A percentile compares a stretch with the other conserved stretches of the same genome.
These are phyloP conservation scores for Creolimax fragrantissima DNA, from an alignment of 78 protist species.

Conservation along the genomic window DNA sequence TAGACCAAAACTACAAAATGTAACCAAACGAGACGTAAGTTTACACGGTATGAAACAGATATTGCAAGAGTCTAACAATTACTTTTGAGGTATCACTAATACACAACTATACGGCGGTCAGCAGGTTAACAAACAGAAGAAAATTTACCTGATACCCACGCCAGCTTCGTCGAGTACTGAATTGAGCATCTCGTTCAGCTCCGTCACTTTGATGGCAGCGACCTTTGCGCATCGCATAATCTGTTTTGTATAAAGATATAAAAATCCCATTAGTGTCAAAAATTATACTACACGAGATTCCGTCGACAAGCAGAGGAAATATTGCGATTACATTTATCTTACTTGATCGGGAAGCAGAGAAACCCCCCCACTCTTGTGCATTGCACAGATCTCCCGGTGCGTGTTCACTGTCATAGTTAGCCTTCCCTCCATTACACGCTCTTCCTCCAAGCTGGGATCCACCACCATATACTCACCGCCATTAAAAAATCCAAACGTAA, in stretches of 20 bases:
- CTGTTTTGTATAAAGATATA: neutral
- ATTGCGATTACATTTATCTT: neutral
- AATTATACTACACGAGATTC: neutral
- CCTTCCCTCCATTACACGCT: neutral
- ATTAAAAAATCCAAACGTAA: slow-evolving; percentile 26
- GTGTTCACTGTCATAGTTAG: slow-evolving; percentile 15
- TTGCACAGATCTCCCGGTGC: slow-evolving; percentile 12
- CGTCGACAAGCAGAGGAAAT: neutral
- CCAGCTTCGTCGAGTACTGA: neutral
- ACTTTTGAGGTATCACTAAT: neutral
- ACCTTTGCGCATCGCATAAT: neutral
- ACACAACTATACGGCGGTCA: neutral
- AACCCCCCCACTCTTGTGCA: neutral
- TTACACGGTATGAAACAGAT: neutral
- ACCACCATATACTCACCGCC: slow-evolving; percentile 19
- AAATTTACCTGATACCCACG: neutral
- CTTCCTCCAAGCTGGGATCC: slow-evolving; percentile 41
- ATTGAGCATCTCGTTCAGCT: neutral
- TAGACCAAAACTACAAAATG: neutral
- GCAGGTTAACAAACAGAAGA: neutral
- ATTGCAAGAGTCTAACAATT: neutral
- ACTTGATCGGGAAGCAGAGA: slow-evolving; percentile 8
- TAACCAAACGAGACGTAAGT: neutral
- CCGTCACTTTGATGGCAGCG: neutral
- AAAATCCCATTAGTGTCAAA: neutral